Percentiles rank a stretch among this genome's conserved stretches.
Evolutionary conservation across 2,329 filamentous ascomycete genomes (phyloP).

Genomic region (Sphaerostilbella broomeana): DNA sequence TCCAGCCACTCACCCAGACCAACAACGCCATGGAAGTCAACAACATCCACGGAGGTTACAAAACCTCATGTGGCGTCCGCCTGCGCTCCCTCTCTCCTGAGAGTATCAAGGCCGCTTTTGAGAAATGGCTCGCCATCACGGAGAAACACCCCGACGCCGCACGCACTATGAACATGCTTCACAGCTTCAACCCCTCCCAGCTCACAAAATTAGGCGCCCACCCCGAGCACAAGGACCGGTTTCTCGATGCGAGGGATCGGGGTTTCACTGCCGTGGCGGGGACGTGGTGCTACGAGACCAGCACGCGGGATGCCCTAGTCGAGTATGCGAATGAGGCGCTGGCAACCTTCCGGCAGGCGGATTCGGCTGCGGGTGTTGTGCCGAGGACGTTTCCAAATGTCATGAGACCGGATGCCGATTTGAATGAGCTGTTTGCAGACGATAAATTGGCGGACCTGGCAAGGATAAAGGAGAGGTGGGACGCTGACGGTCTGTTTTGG

Average conservation of each 20-base stretch:
- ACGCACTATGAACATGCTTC: slow-evolving; percentile 15
- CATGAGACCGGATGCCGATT: slow-evolving; percentile 16
- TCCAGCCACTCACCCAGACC: slow-evolving; percentile 16
- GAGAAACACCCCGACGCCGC: slow-evolving; percentile 15
- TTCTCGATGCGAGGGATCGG: slow-evolving; percentile 20
- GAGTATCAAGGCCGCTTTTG: slow-evolving; percentile 19
- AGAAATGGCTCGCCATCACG: slow-evolving; percentile 20
- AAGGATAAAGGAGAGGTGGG: slow-evolving; percentile 20
- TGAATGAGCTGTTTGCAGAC: slow-evolving; percentile 17
- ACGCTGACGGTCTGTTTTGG: slow-evolving; percentile 22
- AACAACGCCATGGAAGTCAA: slow-evolving; percentile 19
- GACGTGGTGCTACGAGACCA: slow-evolving; percentile 12
- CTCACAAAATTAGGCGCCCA: slow-evolving; percentile 1
- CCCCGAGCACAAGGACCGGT: slow-evolving; percentile 1
- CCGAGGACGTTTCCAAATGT: slow-evolving; percentile 19
- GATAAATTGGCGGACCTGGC: slow-evolving; percentile 16
- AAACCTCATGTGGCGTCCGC: slow-evolving; percentile 21
- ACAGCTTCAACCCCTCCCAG: slow-evolving; percentile 15
- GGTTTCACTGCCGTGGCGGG: slow-evolving; percentile 12
- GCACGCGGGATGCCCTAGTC: slow-evolving; percentile 10
- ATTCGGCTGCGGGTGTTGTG: slow-evolving; percentile 9
- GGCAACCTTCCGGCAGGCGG: slow-evolving; percentile 7
- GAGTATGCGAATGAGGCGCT: slow-evolving; percentile 13
- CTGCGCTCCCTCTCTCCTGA: slow-evolving; percentile 13
- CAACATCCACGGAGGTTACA: slow-evolving; percentile 26